Conservation (phyloP, 2,329 filamentous ascomycete species). For the Aspergillus hiratsukae region DNA sequence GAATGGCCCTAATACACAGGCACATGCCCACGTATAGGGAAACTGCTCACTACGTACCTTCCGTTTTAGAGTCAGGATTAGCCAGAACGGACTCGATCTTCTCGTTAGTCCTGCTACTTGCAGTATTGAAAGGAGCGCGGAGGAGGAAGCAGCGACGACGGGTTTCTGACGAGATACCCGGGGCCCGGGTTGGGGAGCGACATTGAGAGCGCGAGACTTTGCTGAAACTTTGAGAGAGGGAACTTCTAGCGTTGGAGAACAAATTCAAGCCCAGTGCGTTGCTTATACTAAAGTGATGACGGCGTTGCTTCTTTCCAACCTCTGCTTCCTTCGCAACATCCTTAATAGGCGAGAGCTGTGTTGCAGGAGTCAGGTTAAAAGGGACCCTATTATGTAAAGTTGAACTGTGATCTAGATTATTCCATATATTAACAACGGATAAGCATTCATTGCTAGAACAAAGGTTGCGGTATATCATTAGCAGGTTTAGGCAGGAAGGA, state of each 20-base stretch:
- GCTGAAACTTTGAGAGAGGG: not conserved
- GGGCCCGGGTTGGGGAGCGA: constrained; percentile 4
- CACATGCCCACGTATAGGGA: too few species aligned
- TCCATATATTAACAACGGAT: not conserved
- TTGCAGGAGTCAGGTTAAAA: constrained; percentile 19
- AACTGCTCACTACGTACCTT: too few species aligned
- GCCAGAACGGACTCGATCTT: not conserved
- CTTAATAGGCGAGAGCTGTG: constrained; percentile 3
- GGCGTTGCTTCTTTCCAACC: constrained; percentile 5
- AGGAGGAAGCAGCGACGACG: constrained; percentile 12
- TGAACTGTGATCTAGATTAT: constrained; percentile 9
- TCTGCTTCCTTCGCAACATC: not conserved
- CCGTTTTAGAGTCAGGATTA: too few species aligned
- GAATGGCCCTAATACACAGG: too few species aligned
- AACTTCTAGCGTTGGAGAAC: not conserved
- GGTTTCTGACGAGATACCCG: constrained; percentile 5
- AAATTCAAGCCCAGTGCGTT: constrained; percentile 14
- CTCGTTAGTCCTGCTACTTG: constrained; percentile 3
- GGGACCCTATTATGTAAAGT: constrained; percentile 22
- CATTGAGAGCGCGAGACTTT: constrained; percentile 8
- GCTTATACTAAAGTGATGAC: constrained; percentile 26
- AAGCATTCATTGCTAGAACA: not conserved
- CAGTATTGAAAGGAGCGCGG: constrained; percentile 9
- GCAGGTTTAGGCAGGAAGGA: not conserved
- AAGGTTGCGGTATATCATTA: not conserved